Conservation (phyloP, 2,329 filamentous ascomycete genomes). For the Fusarium anguioides region DNA sequence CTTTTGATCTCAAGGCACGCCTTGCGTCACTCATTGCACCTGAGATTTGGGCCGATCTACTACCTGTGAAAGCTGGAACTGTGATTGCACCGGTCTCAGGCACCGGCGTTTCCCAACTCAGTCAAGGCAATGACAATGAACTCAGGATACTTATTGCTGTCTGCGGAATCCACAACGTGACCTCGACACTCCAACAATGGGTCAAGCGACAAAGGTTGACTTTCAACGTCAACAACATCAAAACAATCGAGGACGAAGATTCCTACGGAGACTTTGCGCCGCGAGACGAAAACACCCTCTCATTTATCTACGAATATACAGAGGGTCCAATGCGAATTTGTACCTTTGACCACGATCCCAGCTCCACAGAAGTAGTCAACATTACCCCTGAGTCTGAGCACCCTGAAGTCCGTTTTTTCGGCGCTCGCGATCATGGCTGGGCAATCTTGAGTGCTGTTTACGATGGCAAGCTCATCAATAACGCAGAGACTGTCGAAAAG, state of each 20-base stretch:
- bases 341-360: neutral
- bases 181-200: neutral
- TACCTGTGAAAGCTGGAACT: neutral
- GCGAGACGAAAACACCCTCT: fast-evolving
- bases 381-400: neutral
- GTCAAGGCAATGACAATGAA: fast-evolving
- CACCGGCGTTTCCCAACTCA: no score
- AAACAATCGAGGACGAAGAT: neutral
- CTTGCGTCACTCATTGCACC: neutral
- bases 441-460: neutral
- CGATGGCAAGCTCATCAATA: neutral
- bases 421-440: neutral
- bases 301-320: neutral
- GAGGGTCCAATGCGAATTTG: neutral
- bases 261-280: fast-evolving
- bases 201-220: neutral
- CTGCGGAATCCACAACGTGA: neutral
- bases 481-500: neutral
- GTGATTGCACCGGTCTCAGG: no score
- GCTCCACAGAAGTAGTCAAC: neutral
- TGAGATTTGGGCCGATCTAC: neutral
- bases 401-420: fast-evolving
- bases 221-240: neutral
- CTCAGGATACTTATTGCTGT: neutral
- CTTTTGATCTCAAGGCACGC: neutral